Percentiles rank a stretch among this genome's conserved stretches.
Conservation (phyloP, 202 grass and related monocot genomes). For the Cymbopogon flexuosus region DNA sequence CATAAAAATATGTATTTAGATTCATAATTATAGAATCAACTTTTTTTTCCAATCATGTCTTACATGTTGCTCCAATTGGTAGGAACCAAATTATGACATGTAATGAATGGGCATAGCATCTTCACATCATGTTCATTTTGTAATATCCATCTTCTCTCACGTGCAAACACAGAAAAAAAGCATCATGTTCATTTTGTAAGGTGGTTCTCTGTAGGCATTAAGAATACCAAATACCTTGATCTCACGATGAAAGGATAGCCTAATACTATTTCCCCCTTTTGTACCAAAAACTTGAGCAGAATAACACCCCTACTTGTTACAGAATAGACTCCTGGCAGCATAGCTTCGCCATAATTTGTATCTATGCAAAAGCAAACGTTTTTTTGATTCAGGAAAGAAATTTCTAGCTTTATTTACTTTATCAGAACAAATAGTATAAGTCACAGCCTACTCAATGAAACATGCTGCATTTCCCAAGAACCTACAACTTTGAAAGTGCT, state of each 20-base stretch:
- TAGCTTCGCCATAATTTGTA: neutral
- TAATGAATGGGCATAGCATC: neutral
- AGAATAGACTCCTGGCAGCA: neutral
- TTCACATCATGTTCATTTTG: too few relatives aligned
- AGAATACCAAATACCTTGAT: neutral
- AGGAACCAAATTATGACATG: neutral
- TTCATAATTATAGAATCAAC: neutral
- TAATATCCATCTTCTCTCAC: neutral
- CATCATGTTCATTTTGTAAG: neutral
- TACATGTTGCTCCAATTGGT: neutral
- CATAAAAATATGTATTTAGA: neutral
- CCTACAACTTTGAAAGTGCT: neutral
- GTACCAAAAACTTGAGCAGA: neutral
- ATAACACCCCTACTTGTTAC: neutral
- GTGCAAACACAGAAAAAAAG: neutral
- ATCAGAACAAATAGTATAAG: neutral
- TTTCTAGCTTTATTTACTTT: neutral
- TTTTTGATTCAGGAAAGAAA: neutral
- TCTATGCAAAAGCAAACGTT: neutral
- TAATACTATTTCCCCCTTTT: neutral
- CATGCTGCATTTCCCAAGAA: neutral
- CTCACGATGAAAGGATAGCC: neutral
- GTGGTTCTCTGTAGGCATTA: neutral
- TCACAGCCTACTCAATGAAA: neutral
- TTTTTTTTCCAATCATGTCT: neutral